Percentiles rank a stretch among this genome's conserved stretches.
Conservation (phyloP, 768 basidiomycete species). For the Macrolepiota dolichaula region DNA sequence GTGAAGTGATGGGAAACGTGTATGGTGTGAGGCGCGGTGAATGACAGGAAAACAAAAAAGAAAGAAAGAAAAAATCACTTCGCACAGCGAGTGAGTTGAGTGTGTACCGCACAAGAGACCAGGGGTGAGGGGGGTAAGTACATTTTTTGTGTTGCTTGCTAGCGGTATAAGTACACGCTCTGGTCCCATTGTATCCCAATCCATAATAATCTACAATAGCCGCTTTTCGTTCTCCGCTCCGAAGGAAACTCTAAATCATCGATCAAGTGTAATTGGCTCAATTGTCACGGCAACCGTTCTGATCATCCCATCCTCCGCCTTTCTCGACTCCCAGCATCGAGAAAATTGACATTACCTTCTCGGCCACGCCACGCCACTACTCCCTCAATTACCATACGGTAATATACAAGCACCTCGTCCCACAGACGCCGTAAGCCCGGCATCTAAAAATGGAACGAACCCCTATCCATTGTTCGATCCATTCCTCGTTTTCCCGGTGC, state of each 20-base stretch:
- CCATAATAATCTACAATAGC: background rate
- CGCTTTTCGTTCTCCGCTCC: constrained; percentile 2
- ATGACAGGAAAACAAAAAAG: background rate
- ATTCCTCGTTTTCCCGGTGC: background rate
- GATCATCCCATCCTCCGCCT: background rate
- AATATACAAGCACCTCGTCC: too few relatives aligned
- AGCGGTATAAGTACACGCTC: background rate
- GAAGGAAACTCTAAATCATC: background rate
- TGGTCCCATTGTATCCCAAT: background rate
- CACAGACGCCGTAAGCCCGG: background rate
- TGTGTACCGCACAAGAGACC: background rate
- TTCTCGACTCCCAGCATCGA: background rate
- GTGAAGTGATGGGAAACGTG: constrained; percentile 4
- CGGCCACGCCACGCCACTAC: background rate
- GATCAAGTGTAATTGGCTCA: background rate
- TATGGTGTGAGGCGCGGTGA: background rate
- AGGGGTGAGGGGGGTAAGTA: background rate
- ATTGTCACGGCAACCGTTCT: background rate
- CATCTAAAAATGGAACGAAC: background rate
- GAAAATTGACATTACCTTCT: background rate
- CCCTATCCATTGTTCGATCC: background rate
- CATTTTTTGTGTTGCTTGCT: background rate
- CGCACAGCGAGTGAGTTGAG: constrained; percentile 7
- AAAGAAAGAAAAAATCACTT: background rate
- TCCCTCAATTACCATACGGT: too few relatives aligned